Conservation (phyloP, 2,329 filamentous ascomycete genomes). For the Fusarium odoratissimum region DNA sequence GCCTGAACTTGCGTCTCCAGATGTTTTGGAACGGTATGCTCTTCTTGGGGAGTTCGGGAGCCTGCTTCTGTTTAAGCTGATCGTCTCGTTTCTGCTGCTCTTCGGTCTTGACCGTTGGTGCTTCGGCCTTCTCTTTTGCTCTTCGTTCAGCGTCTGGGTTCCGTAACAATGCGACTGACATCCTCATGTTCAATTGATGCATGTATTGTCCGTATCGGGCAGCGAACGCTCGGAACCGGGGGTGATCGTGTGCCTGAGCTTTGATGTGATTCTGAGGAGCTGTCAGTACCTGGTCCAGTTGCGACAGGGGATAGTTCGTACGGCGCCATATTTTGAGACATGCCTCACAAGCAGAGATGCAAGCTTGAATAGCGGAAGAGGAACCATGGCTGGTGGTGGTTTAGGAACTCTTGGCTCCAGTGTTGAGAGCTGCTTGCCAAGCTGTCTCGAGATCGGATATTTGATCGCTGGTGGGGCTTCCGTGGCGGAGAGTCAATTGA, state of each 20-base stretch:
- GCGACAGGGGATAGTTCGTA: constrained; percentile 54
- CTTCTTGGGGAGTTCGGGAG: constrained; percentile 42
- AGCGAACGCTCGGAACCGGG: constrained; percentile 69
- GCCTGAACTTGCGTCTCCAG: constrained; percentile 71
- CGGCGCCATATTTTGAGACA: constrained; percentile 76
- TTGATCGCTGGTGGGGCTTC: constrained; percentile 32
- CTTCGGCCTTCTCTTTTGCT: constrained; percentile 71
- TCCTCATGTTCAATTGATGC: constrained; percentile 75
- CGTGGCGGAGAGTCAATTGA: constrained; percentile 16
- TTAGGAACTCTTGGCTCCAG: constrained; percentile 37
- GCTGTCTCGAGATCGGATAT: constrained; percentile 9
- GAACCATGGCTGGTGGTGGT: constrained; percentile 62
- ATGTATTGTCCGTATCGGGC: constrained; percentile 72
- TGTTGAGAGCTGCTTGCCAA: constrained; percentile 19
- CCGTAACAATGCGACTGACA: constrained; percentile 69
- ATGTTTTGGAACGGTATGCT: constrained; percentile 59
- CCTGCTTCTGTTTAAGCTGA: constrained; percentile 54
- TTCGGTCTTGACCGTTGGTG: constrained; percentile 73
- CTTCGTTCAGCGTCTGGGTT: constrained; percentile 67
- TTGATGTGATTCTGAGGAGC: constrained; percentile 71
- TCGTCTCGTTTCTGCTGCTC: constrained; percentile 69
- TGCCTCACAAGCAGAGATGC: constrained; percentile 72
- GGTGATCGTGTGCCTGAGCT: constrained; percentile 72
- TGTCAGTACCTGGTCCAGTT: constrained; percentile 23
- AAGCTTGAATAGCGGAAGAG: constrained; percentile 75